A percentile compares a stretch with the other conserved stretches of the same genome.
Evolutionary conservation across 2,329 filamentous ascomycete species (phyloP).

Genomic region (Aspergillus sp.): DNA sequence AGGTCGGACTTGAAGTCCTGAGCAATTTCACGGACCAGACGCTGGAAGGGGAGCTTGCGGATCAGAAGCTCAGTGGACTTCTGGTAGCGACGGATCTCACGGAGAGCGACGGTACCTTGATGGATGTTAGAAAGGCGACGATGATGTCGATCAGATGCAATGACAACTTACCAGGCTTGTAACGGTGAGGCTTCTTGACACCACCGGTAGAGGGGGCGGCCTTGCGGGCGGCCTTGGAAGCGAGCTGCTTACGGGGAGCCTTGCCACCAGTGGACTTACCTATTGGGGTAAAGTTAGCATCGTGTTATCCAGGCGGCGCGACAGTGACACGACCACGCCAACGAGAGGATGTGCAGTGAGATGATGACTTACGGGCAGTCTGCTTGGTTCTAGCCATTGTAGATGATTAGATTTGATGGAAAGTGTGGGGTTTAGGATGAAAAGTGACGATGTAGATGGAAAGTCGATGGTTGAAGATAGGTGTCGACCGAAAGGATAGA

Average conservation of each 20-base stretch:
- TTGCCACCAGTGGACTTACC: constrained; percentile 75
- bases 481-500: constrained; percentile 23
- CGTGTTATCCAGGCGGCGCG: constrained; percentile 20
- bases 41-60: constrained; percentile 96
- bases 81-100: constrained; percentile 98
- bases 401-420: constrained; percentile 29
- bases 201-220: constrained; percentile 93
- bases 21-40: constrained; percentile 94
- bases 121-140: constrained; percentile 24
- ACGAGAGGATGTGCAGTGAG: constrained; percentile 21
- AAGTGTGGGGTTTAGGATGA: constrained; percentile 28
- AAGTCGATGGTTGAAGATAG: constrained; percentile 27
- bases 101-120: constrained; percentile 82
- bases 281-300: constrained; percentile 38
- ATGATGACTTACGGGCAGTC: constrained; percentile 50
- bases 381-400: constrained; percentile 55
- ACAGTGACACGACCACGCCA: constrained; percentile 18
- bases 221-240: constrained; percentile 99
- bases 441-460: constrained; percentile 29
- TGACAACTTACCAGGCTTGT: constrained; percentile 69
- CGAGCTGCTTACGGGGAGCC: constrained; percentile 88
- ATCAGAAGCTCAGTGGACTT: constrained; percentile 95
- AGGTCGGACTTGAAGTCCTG: constrained; percentile 94
- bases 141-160: not conserved
- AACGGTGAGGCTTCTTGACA: constrained; percentile 93